Base-by-base conservation (phyloP, 208 protist genomes). In the Trypanosoma melophagium region DNA sequence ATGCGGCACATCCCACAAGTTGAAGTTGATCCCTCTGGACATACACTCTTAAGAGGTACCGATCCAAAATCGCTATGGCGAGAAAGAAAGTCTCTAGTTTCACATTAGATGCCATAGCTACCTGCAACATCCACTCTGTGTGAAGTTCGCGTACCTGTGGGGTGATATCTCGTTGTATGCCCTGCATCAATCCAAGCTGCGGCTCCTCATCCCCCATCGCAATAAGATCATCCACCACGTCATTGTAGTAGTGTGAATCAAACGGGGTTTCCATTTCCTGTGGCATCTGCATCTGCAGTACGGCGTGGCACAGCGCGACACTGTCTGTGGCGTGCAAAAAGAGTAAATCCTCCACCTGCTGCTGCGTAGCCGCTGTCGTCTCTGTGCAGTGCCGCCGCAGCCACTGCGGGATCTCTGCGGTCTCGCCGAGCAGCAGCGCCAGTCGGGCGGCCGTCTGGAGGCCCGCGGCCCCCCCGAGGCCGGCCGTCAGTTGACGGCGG, bases 1-100 rank as follows among this genome's bases (percentile, higher is more conserved):
- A 92, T 7, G 93, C 76, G 3, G 96, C 91, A 42, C 97, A 94
- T 50, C 76, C 85, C 58, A 83, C 73, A 42, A 93, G 75, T 25
- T 86, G 71, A 28, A 93, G 40, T 10, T 69, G 50, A 17, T 77
- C 79, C 1, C 90, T 78, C 38, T 72, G 50, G 12, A 98, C 67
- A 17, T 44, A 21, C 28, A 77, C 69, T 21, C 87, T 52, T 7
- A 67, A 67, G 5, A 99, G 79, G 57, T 94, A 98, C 58, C 83
- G 83, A 69, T 96, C 90, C 1, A 93, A 54, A 22, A 96, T 70
- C 0, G 82, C 71, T n/a, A 81, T 65, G 8, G 81, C 81, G 25
- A 96, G 84, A 60, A 93, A 94, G 55, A 91, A 90, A 13, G 87
- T 92, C 56, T 96, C 87, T 55, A 87, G 42, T 16, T 80, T 62